Base-by-base conservation (phyloP, 768 basidiomycete species). In the Thelephora ganbajun region DNA sequence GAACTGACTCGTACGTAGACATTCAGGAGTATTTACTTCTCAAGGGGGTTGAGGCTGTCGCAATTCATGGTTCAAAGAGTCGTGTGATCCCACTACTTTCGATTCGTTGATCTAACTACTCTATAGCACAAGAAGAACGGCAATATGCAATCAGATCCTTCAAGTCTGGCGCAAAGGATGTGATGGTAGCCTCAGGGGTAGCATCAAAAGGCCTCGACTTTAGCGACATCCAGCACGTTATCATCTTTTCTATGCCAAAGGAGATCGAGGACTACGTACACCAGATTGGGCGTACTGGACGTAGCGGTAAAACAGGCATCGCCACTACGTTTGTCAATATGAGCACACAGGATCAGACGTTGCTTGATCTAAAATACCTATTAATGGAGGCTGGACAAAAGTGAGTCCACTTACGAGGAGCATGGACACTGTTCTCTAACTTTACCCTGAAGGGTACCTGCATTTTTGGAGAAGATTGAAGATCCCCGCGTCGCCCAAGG, bases 261-360 rank as follows among this genome's bases (percentile, higher is more conserved):
- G 96, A 99, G 68, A 99, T 99, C 53, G 96, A 99, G 65, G 96
- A 99, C 63, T 99, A 99, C 58, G 94, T 98, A 44, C 96, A 99
- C 69, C 94, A 99, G 64, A 98, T 98, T 54, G 96, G 96, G 22
- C 85, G 96, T 51, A 99, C 96, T 6, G 96, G 96, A 45, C 80
- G 96, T 55, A 91, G 87, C 54, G 96, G 96, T 18, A 97, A 97
- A 63, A 99, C 96, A 0, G 96, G 96, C 45, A 97, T 99, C 48
- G 94, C 96, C 30, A 99, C 96, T 33, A 93, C 96, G 33, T 99
- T 99, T 59, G 90, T 98, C 47, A 98, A 98, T 62, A 94, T 94
- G 89, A 88, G 86, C 58, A 96, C 94, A 2, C 76, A 85, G 0
- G 96, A 98, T 59, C 94, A 97, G 66, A 99, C 96, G 1, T 67